Percentiles rank a stretch among this genome's conserved stretches.
These are phyloP conservation scores for Rubia peregrina DNA, from an alignment of 305 asterid genomes.

Conservation along the genomic window DNA sequence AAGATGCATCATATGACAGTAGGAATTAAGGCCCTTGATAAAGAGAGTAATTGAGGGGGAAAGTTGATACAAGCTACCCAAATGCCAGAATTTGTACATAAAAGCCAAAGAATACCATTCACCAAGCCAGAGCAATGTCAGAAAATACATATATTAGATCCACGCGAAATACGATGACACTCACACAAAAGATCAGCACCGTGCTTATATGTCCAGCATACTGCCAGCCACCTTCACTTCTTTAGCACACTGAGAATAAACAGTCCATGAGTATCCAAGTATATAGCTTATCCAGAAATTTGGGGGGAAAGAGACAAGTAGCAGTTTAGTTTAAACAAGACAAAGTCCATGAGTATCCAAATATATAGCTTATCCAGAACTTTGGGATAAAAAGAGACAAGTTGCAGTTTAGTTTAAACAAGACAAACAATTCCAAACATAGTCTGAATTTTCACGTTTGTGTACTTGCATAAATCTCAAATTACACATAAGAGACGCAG, in stretches of 20 bases:
- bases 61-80: neutral
- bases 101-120: slow-evolving; percentile 5
- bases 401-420: neutral
- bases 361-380: neutral
- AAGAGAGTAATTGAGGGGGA: neutral
- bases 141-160: slow-evolving; percentile 1
- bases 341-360: neutral
- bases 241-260: slow-evolving; percentile 49
- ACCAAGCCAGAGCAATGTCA: neutral
- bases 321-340: neutral
- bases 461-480: neutral
- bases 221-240: slow-evolving; percentile 30
- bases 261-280: neutral
- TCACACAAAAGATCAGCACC: slow-evolving; percentile 20
- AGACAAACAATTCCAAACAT: neutral
- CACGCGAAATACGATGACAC: slow-evolving; percentile 20
- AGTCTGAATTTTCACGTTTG: neutral
- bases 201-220: slow-evolving; percentile 18
- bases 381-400: neutral
- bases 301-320: neutral
- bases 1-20: neutral
- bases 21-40: neutral
- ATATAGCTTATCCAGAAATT: neutral
- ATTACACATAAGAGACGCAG: neutral
- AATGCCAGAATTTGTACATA: neutral